Conservation (phyloP, 192 early-diverging fungal genomes). For the Coemansia sp. region DNA sequence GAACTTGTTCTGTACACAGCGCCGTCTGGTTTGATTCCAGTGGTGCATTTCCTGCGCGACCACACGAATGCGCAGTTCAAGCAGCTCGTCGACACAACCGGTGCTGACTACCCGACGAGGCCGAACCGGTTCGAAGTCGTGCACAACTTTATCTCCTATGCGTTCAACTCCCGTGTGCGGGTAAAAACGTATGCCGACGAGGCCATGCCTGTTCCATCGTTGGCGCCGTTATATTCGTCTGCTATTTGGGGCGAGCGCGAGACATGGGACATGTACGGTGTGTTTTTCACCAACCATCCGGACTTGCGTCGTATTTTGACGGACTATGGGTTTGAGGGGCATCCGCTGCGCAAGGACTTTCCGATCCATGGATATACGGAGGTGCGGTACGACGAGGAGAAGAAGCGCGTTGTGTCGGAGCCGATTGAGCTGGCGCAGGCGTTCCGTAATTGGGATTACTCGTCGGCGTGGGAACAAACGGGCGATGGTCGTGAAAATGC, state of each 20-base stretch:
- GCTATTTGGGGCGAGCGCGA: conserved; percentile 99
- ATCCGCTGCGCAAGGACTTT: conserved; percentile 95
- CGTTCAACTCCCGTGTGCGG: conserved; percentile 89
- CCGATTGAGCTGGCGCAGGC: conserved; percentile 94
- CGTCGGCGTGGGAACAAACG: conserved; percentile 91
- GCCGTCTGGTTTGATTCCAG: conserved; percentile 71
- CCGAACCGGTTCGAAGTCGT: conserved; percentile 96
- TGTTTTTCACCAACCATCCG: conserved; percentile 94
- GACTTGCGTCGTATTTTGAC: conserved; percentile 96
- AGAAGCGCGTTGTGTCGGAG: conserved; percentile 95
- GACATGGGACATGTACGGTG: conserved; percentile 97
- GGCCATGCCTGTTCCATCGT: conserved; percentile 83
- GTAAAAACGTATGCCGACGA: conserved; percentile 98
- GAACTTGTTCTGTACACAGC: conserved; percentile 94
- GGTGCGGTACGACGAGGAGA: conserved; percentile 97
- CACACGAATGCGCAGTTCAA: conserved; percentile 92
- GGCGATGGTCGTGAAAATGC: conserved; percentile 59
- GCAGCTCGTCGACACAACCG: conserved; percentile 84
- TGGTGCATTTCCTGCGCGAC: conserved; percentile 88
- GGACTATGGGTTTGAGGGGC: conserved; percentile 98
- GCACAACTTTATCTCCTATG: conserved; percentile 83
- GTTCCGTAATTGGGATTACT: conserved; percentile 94
- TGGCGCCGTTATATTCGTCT: conserved; percentile 71
- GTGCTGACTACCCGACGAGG: conserved; percentile 87
- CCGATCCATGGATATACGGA: conserved; percentile 98